A percentile compares a stretch with the other conserved stretches of the same genome.
Evolutionary conservation across 1,284 basidiomycete species (phyloP).

Genomic region (Boletus mariae): DNA sequence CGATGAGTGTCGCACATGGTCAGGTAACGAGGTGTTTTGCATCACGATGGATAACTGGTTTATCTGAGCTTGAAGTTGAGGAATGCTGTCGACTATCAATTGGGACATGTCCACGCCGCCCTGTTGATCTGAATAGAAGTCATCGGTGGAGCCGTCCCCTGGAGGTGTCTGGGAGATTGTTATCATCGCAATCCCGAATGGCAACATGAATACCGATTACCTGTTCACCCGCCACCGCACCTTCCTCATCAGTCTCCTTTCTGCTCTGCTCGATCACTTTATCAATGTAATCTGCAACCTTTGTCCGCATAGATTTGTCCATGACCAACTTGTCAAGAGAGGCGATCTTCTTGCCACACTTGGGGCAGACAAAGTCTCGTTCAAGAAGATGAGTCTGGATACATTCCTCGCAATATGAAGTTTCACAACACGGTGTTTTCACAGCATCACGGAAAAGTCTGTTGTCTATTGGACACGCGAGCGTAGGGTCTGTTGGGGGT

Average conservation of each 20-base stretch:
- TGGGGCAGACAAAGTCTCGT: slow-evolving; percentile 88
- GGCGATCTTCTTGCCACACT: slow-evolving; percentile 81
- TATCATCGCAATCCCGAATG: neutral
- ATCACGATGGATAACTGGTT: slow-evolving; percentile 71
- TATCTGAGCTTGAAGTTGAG: slow-evolving; percentile 77
- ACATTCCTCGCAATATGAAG: slow-evolving; percentile 92
- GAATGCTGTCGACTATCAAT: slow-evolving; percentile 66
- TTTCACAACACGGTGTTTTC: slow-evolving; percentile 87
- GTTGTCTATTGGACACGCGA: slow-evolving; percentile 86
- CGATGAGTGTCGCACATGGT: slow-evolving; percentile 69
- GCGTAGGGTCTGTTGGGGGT: slow-evolving; percentile 70
- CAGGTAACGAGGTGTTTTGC: slow-evolving; percentile 68
- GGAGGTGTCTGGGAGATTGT: slow-evolving; percentile 13
- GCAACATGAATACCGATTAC: slow-evolving; percentile 8
- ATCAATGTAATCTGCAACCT: slow-evolving; percentile 78
- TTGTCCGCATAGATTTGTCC: slow-evolving; percentile 76
- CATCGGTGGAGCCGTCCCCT: slow-evolving; percentile 44
- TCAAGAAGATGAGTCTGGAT: slow-evolving; percentile 88
- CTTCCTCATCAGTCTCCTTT: slow-evolving; percentile 59
- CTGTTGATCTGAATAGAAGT: slow-evolving; percentile 63
- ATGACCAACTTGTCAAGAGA: slow-evolving; percentile 79
- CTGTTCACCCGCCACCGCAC: slow-evolving; percentile 26
- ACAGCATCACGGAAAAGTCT: slow-evolving; percentile 88
- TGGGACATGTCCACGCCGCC: slow-evolving; percentile 65
- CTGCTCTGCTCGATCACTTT: slow-evolving; percentile 80